Evolutionary conservation across 116 monocot species (phyloP), one percentile per base, ranked within the genome.

Genomic region (Zostera marina): DNA sequence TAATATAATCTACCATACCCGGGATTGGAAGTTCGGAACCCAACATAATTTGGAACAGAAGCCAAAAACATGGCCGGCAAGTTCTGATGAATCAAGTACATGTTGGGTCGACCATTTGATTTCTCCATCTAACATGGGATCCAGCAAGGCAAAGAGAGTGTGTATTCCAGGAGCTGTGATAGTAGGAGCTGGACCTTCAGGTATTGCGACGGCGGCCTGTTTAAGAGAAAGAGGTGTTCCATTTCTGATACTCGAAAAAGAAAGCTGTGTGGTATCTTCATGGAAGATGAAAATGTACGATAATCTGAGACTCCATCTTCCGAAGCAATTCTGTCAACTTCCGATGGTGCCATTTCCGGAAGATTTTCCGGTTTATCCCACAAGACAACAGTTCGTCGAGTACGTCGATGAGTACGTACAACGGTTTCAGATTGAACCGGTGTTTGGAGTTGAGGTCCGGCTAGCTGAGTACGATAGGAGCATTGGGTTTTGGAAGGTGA

Each of bases 181-280:
- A 43, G 68, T 83, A 3, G 89, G 89, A 49, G 84, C 89, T 19
- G 83, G 89, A n/a, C 83, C 83, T 12, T 78, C 83, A 0, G 89
- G 89, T 0, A 63, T 89, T 15, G 89, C 89, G 10, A 67, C 73
- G 6, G 84, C 89, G 11, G 89, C 83, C 13, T 83, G 84, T 64
- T 71, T 89, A 2, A 68, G 63, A 45, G 61, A 65, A 39, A 77
- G 66, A 64, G 88, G 88, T 5, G 73, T 88, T 9, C 89, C 83
- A 3, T 76, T 68, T 6, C 63, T 81, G 48, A 67, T 89, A 17
- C 80, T 89, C 0, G 89, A 89, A 62, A 83, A 69, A 53, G 78
- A 80, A 39, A 58, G 15, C 24, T 80, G 80, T 64, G 69, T 84
- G 32, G 83, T 75, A 11, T 66, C 83, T 2, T 76, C 76, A 11